Evolutionary conservation across 1,139 yeast genomes (phyloP).

Genomic region (Pichia sp.): DNA sequence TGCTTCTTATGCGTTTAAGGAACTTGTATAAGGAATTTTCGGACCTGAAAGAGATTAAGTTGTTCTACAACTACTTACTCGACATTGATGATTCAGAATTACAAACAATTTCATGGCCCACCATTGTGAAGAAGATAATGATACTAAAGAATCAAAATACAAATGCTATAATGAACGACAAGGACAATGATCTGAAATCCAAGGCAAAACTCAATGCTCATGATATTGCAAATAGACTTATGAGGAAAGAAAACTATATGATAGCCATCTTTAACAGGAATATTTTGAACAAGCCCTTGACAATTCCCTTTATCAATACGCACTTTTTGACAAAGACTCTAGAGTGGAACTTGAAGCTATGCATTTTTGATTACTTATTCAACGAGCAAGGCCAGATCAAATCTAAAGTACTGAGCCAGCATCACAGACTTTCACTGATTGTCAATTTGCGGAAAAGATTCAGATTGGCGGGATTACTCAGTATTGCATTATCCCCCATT

Average conservation of each 20-base stretch:
- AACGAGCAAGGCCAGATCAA: slow-evolving; percentile 82
- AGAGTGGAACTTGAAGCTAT: slow-evolving; percentile 89
- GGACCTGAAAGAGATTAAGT: slow-evolving; percentile 53
- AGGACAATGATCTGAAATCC: slow-evolving; percentile 50
- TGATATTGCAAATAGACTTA: slow-evolving; percentile 88
- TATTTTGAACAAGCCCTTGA: slow-evolving; percentile 56
- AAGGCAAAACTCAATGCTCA: slow-evolving; percentile 81
- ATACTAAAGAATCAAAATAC: slow-evolving; percentile 57
- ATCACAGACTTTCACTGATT: slow-evolving; percentile 59
- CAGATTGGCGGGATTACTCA: slow-evolving; percentile 79
- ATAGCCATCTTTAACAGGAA: slow-evolving; percentile 83
- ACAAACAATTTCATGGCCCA: slow-evolving; percentile 91
- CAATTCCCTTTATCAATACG: slow-evolving; percentile 37
- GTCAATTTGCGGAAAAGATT: slow-evolving; percentile 72
- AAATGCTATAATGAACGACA: slow-evolving; percentile 57
- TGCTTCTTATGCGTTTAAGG: slow-evolving; percentile 48
- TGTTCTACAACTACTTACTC: slow-evolving; percentile 60
- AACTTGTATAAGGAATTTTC: slow-evolving; percentile 52
- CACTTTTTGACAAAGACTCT: slow-evolving; percentile 69
- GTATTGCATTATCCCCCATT: slow-evolving; percentile 77
- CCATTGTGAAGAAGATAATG: slow-evolving; percentile 74
- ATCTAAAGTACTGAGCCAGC: slow-evolving; percentile 61
- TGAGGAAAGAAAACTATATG: slow-evolving; percentile 91
- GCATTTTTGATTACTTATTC: slow-evolving; percentile 82
- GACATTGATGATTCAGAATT: slow-evolving; percentile 72